Conservation (phyloP, 192 early-diverging fungal species). For the Podochytrium sp. region DNA sequence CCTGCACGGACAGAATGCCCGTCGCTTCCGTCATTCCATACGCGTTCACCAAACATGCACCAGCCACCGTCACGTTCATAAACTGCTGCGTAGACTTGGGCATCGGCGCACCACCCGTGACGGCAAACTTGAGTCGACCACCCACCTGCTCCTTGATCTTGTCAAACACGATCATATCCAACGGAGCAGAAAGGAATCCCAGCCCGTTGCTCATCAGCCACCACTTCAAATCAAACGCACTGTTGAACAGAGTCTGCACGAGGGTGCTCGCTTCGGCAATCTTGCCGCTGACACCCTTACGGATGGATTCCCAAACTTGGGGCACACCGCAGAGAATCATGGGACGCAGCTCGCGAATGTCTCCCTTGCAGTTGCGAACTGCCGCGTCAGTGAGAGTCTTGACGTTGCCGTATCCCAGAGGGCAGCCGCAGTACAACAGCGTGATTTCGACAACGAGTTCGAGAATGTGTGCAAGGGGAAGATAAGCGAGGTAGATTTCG, state of each 20-base stretch:
- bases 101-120: slow-evolving; percentile 90
- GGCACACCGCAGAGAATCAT: slow-evolving; percentile 77
- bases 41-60: slow-evolving; percentile 82
- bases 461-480: slow-evolving; percentile 91
- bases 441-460: slow-evolving; percentile 87
- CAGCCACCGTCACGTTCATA: slow-evolving; percentile 72
- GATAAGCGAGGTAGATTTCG: slow-evolving; percentile 54
- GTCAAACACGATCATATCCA: slow-evolving; percentile 81
- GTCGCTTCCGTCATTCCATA: slow-evolving; percentile 86
- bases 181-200: slow-evolving; percentile 64
- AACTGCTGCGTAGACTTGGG: slow-evolving; percentile 84
- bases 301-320: slow-evolving; percentile 77
- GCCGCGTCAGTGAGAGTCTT: slow-evolving; percentile 68
- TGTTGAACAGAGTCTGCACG: slow-evolving; percentile 71
- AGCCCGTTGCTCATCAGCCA: slow-evolving; percentile 63
- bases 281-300: slow-evolving; percentile 79
- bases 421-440: slow-evolving; percentile 43
- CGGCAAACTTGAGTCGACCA: slow-evolving; percentile 77
- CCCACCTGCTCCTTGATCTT: slow-evolving; percentile 83
- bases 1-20: slow-evolving; percentile 65
- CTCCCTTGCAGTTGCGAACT: slow-evolving; percentile 68
- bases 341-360: slow-evolving; percentile 69
- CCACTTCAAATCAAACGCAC: slow-evolving; percentile 76
- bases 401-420: slow-evolving; percentile 67
- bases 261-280: slow-evolving; percentile 53